Percentiles rank a stretch among this genome's conserved stretches.
phyloP scores from a whole-genome alignment of 192 early-diverging fungal genomes.

The Umbelopsis sp. region DNA sequence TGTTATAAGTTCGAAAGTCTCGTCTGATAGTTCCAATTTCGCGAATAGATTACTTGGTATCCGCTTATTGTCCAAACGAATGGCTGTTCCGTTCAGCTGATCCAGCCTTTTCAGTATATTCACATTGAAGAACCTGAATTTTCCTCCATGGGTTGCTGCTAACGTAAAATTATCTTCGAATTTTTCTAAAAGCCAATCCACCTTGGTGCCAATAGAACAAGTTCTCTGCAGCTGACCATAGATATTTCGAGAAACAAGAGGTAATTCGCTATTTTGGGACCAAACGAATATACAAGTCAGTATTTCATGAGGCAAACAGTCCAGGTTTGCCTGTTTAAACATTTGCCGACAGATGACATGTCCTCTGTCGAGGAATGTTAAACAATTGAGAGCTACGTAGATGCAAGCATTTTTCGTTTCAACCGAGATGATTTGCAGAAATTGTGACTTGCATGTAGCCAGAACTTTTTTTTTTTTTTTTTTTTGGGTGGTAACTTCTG shows the following conservation, averaged over 20 bases:
- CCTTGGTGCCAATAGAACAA: constrained; percentile 23
- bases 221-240: constrained; percentile 17
- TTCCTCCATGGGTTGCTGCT: constrained; percentile 13
- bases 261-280: constrained; percentile 31
- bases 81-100: background rate
- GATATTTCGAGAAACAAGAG: constrained; percentile 20
- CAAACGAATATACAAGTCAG: constrained; percentile 35
- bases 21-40: background rate
- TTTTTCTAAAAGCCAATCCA: constrained; percentile 25
- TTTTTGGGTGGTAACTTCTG: constrained; percentile 10
- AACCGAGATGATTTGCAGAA: background rate
- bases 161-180: background rate
- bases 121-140: constrained; percentile 34
- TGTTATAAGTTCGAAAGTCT: constrained; percentile 23
- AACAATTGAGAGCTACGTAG: background rate
- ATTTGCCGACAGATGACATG: background rate
- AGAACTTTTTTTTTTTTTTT: constrained; percentile 25
- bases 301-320: constrained; percentile 37
- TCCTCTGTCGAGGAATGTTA: background rate
- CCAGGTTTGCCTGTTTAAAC: constrained; percentile 12
- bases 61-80: constrained; percentile 16
- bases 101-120: constrained; percentile 23
- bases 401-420: too few relatives aligned
- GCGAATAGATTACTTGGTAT: constrained; percentile 42
- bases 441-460: constrained; percentile 4